Conservation (phyloP, 2,329 filamentous ascomycete species). For the Capronia epimyces region DNA sequence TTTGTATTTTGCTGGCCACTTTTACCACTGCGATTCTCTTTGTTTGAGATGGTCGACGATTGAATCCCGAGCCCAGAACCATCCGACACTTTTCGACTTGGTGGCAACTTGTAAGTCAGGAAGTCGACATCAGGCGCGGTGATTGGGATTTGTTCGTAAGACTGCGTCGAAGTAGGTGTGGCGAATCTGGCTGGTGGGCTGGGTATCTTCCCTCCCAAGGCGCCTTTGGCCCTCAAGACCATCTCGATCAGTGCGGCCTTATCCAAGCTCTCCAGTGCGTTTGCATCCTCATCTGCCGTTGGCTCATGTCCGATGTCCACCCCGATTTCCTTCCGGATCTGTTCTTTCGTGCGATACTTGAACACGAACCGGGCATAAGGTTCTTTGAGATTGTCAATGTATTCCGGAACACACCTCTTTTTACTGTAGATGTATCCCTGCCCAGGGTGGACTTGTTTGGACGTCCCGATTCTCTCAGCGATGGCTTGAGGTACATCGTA, state of each 20-base stretch:
- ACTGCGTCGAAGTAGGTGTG: conserved; percentile 1
- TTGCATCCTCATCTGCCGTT: conserved; percentile 20
- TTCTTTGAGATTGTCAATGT: conserved; percentile 32
- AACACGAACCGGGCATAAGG: conserved; percentile 35
- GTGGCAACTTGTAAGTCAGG: conserved; percentile 23
- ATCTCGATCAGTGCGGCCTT: conserved; percentile 27
- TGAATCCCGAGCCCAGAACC: conserved; percentile 11
- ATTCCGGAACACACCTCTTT: conserved; percentile 30
- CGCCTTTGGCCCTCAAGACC: conserved; percentile 24
- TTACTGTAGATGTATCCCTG: conserved; percentile 31
- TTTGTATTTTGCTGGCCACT: not conserved
- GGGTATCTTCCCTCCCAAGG: conserved; percentile 22
- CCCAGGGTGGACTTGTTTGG: conserved; percentile 34
- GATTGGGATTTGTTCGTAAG: conserved; percentile 20
- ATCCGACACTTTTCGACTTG: conserved; percentile 8
- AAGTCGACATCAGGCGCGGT: conserved; percentile 17
- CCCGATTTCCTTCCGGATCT: conserved; percentile 23
- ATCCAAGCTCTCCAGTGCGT: conserved; percentile 20
- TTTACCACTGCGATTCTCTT: not conserved
- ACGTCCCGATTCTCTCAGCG: conserved; percentile 14
- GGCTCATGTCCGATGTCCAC: conserved; percentile 23
- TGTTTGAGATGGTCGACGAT: not conserved
- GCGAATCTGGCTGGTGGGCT: conserved; percentile 6
- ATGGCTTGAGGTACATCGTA: conserved; percentile 27
- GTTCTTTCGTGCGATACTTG: conserved; percentile 32